Evolutionary conservation across 495 filamentous ascomycete species (phyloP).

Genomic region (Chaetomium tenue): DNA sequence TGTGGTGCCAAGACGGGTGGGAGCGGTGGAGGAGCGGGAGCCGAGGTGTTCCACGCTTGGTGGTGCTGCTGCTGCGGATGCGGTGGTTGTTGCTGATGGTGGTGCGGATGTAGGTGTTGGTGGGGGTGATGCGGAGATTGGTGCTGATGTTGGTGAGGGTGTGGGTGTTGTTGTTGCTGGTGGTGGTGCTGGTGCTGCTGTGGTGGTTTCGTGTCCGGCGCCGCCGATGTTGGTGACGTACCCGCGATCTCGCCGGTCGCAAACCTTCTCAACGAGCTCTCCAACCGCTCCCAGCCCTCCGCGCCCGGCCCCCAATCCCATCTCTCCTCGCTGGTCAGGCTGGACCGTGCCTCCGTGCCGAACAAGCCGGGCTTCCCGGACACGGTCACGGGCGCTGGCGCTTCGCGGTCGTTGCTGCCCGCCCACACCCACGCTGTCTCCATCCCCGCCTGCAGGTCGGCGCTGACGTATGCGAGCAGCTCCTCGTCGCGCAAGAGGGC

Average conservation of each 20-base stretch:
- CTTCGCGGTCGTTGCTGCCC: conserved; percentile 57
- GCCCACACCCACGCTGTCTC: conserved; percentile 88
- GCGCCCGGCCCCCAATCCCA: conserved; percentile 25
- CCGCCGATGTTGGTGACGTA: conserved; percentile 9
- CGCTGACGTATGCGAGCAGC: conserved; percentile 82
- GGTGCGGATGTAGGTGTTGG: conserved; percentile 10
- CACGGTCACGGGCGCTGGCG: conserved; percentile 14
- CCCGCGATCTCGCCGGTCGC: conserved; percentile 19
- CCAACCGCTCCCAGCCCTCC: conserved; percentile 33
- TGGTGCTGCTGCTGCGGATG: background rate
- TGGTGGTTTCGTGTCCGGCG: conserved; percentile 3
- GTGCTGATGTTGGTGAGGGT: conserved; percentile 16
- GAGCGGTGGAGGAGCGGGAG: conserved; percentile 6
- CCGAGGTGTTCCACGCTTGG: conserved; percentile 13
- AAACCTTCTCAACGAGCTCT: conserved; percentile 29
- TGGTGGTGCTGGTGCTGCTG: background rate
- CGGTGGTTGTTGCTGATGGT: conserved; percentile 1
- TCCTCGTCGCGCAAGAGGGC: conserved; percentile 79
- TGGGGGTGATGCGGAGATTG: conserved; percentile 13
- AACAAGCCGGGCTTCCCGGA: conserved; percentile 20
- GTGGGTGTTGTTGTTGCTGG: conserved; percentile 4
- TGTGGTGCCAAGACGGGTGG: conserved; percentile 1
- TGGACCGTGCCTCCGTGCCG: conserved; percentile 30
- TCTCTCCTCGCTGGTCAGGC: conserved; percentile 30
- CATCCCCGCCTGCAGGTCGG: conserved; percentile 80